Percentiles rank a stretch among this genome's conserved stretches.
phyloP scores from a whole-genome alignment of 1,284 basidiomycete species.

The Pseudozyma tsukubaensis region DNA sequence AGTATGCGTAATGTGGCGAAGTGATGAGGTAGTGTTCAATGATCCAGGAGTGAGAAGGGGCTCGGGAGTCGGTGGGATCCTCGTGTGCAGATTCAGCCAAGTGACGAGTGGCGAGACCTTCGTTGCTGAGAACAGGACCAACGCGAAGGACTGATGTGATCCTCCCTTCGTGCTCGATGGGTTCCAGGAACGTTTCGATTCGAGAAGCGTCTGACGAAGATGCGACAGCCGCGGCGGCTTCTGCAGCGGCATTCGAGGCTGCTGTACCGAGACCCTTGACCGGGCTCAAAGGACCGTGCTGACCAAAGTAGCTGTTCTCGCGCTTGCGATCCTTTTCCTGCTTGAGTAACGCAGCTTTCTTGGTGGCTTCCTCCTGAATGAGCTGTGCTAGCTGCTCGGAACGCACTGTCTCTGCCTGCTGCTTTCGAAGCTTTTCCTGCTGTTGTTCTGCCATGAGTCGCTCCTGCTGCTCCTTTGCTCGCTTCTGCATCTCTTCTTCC shows the following conservation, averaged over 20 bases:
- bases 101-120: conserved; percentile 44
- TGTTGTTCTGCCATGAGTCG: conserved; percentile 31
- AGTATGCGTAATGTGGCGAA: conserved; percentile 55
- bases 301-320: conserved; percentile 36
- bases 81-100: conserved; percentile 47
- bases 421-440: conserved; percentile 34
- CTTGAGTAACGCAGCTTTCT: conserved; percentile 52
- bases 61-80: conserved; percentile 36
- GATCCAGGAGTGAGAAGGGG: conserved; percentile 47
- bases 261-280: conserved; percentile 11
- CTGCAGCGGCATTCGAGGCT: conserved; percentile 1
- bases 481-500: conserved; percentile 63
- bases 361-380: conserved; percentile 57
- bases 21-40: conserved; percentile 60
- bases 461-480: conserved; percentile 54
- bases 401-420: conserved; percentile 49
- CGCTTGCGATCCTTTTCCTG: conserved; percentile 51
- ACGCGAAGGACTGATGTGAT: conserved; percentile 46
- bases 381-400: conserved; percentile 55
- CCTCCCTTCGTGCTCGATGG: conserved; percentile 51
- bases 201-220: conserved; percentile 16
- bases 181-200: conserved; percentile 57
- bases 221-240: conserved; percentile 6
- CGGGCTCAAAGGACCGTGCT: conserved; percentile 27
- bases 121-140: conserved; percentile 52